phyloP scores from a whole-genome alignment of 225 moss, liverwort and hornwort species.

The Straminergon stramineum region DNA sequence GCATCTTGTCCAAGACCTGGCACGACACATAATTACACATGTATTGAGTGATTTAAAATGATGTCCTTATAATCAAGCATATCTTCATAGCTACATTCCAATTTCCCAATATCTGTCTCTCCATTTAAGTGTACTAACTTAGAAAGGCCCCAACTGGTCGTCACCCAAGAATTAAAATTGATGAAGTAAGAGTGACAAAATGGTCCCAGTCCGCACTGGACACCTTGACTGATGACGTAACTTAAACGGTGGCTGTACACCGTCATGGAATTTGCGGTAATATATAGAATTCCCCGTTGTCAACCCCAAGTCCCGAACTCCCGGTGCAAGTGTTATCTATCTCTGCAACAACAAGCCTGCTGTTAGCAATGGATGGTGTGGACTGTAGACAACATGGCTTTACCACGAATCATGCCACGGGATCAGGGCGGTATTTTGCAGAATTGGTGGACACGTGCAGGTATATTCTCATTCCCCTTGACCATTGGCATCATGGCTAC shows the following conservation, averaged over 20 bases:
- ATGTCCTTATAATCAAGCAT: neutral
- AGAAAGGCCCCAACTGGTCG: neutral
- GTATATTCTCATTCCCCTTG: neutral
- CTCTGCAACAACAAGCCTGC: neutral
- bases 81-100: neutral
- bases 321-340: neutral
- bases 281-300: neutral
- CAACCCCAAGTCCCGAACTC: neutral
- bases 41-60: neutral
- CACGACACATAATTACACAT: neutral
- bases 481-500: neutral
- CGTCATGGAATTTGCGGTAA: neutral
- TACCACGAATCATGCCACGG: accelerated
- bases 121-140: neutral
- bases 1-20: neutral
- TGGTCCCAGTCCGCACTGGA: neutral
- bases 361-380: neutral
- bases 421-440: neutral
- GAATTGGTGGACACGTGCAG: accelerated
- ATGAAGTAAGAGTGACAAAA: neutral
- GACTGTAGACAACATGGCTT: no score
- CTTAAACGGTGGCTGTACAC: neutral
- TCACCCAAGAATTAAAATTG: neutral
- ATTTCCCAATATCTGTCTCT: neutral
- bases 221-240: accelerated